Conservation (phyloP, 495 filamentous ascomycete species). For the Aspergillus mulundensis region DNA sequence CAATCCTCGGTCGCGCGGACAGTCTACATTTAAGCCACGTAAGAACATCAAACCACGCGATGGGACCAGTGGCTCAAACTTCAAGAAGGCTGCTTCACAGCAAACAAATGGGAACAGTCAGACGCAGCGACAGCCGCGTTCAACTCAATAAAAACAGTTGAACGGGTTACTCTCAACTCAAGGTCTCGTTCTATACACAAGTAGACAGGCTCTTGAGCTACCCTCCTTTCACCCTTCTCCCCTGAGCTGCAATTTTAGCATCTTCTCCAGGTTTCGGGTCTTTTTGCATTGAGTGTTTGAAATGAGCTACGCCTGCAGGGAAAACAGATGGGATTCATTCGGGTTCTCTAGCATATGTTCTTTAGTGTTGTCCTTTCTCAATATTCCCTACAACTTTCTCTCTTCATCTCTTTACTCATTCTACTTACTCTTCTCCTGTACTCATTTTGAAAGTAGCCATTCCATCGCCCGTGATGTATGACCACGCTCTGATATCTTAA, state of each 20-base stretch:
- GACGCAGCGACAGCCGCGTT: slow-evolving; percentile 28
- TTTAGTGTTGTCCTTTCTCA: slow-evolving; percentile 20
- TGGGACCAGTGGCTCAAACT: slow-evolving; percentile 15
- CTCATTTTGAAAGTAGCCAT: slow-evolving; percentile 13
- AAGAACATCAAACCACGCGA: slow-evolving; percentile 36
- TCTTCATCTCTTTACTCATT: not conserved
- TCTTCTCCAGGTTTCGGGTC: slow-evolving; percentile 17
- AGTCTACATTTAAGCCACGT: slow-evolving; percentile 31
- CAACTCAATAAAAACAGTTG: slow-evolving; percentile 18
- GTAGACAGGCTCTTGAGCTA: not conserved
- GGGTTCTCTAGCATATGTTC: slow-evolving; percentile 17
- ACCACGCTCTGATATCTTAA: not conserved
- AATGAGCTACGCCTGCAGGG: slow-evolving; percentile 23
- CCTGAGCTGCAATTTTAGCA: slow-evolving; percentile 2
- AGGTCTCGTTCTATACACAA: not conserved
- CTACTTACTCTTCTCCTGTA: slow-evolving; percentile 6
- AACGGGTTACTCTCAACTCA: not conserved
- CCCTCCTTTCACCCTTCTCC: not conserved
- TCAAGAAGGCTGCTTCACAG: slow-evolving; percentile 29
- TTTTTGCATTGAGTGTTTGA: slow-evolving; percentile 22
- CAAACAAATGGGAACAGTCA: slow-evolving; percentile 23
- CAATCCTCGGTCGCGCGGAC: slow-evolving; percentile 24
- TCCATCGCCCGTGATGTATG: not conserved
- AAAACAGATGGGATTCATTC: slow-evolving; percentile 8
- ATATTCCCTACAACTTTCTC: slow-evolving; percentile 18